These are phyloP conservation scores for Tylopilus felleus DNA, from an alignment of 768 basidiomycete genomes.

Conservation along the genomic window DNA sequence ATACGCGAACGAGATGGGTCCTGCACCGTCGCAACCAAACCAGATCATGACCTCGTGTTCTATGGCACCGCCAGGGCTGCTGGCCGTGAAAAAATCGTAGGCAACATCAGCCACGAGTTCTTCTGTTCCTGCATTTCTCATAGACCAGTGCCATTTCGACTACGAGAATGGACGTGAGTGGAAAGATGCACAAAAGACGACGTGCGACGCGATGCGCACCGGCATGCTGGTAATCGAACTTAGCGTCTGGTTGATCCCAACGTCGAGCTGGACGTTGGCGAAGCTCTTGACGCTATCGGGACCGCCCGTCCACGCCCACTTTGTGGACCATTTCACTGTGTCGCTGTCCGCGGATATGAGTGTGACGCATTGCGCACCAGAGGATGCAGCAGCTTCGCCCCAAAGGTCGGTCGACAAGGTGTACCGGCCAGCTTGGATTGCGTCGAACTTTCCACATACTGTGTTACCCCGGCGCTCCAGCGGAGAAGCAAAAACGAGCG, in stretches of 20 bases:
- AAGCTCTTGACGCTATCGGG: conserved; percentile 57
- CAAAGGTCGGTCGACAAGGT: conserved; percentile 49
- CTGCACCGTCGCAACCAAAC: conserved; percentile 56
- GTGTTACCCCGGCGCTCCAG: background rate
- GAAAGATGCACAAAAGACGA: background rate
- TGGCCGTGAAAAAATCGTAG: conserved; percentile 63
- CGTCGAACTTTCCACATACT: conserved; percentile 51
- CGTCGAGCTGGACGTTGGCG: conserved; percentile 52
- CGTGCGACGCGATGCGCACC: conserved; percentile 32
- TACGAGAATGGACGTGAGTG: conserved; percentile 18
- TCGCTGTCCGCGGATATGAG: conserved; percentile 41
- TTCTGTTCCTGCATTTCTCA: no score
- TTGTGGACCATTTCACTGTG: conserved; percentile 48
- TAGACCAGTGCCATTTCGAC: conserved; percentile 58
- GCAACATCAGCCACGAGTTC: conserved; percentile 52
- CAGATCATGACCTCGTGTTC: conserved; percentile 59
- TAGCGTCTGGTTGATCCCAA: conserved; percentile 50
- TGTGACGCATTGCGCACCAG: conserved; percentile 51
- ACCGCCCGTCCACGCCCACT: conserved; percentile 55
- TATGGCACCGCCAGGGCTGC: conserved; percentile 44
- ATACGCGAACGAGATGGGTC: conserved; percentile 54
- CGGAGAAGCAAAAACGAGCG: conserved; percentile 18
- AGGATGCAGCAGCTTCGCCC: conserved; percentile 37
- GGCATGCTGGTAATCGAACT: conserved; percentile 53
- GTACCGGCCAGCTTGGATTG: conserved; percentile 44